Evolutionary conservation across 257 asterid genomes (phyloP).

Genomic region (Capsicum rhomboideum): DNA sequence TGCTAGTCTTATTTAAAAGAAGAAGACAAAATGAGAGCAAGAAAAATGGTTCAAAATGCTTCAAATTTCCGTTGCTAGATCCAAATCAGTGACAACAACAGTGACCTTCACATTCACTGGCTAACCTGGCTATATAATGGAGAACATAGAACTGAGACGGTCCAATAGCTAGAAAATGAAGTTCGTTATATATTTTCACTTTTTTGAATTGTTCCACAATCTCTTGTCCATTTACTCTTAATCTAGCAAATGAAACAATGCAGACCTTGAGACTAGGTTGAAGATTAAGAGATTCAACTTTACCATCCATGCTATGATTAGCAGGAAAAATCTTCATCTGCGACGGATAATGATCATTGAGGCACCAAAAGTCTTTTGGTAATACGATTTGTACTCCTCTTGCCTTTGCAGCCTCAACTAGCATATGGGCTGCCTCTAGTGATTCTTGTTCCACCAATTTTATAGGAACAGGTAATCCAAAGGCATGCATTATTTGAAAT

Average conservation of each 20-base stretch:
- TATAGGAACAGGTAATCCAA: constrained; percentile 55
- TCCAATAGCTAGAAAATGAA: background rate
- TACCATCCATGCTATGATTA: constrained; percentile 51
- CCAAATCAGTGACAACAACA: background rate
- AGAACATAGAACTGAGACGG: background rate
- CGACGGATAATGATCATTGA: constrained; percentile 18
- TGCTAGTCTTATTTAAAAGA: background rate
- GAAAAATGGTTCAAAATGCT: background rate
- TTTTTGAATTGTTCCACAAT: background rate
- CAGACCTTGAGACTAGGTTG: background rate
- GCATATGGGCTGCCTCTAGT: constrained; percentile 35
- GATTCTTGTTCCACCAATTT: constrained; percentile 50
- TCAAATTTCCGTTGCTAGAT: background rate
- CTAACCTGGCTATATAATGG: background rate
- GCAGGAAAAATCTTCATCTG: constrained; percentile 39
- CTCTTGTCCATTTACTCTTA: background rate
- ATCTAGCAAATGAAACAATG: background rate
- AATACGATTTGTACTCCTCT: constrained; percentile 49
- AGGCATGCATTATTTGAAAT: constrained; percentile 76
- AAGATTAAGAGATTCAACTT: constrained; percentile 8
- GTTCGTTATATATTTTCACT: background rate
- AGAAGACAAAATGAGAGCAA: background rate
- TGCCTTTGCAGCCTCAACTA: constrained; percentile 53
- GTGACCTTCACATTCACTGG: background rate
- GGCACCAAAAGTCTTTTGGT: constrained; percentile 81